Evolutionary conservation across 2,329 filamentous ascomycete species (phyloP).

Genomic region (Fusarium pininemorale): DNA sequence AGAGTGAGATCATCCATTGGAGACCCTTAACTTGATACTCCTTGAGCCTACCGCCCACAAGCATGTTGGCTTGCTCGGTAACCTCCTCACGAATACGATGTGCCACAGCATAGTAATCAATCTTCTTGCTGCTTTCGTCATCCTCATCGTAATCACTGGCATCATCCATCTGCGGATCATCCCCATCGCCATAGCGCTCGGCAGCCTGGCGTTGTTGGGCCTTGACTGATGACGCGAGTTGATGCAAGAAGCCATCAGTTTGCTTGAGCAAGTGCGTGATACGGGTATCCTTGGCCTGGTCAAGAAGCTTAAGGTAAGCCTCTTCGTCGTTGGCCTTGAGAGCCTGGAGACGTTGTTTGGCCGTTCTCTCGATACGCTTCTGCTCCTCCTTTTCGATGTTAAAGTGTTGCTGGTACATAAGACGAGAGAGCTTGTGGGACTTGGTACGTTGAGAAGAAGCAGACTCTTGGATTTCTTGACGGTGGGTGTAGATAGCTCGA

Average conservation of each 20-base stretch:
- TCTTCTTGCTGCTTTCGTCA: constrained; percentile 78
- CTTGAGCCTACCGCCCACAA: constrained; percentile 92
- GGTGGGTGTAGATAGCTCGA: constrained; percentile 84
- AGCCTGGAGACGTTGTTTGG: constrained; percentile 98
- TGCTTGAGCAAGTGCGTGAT: constrained; percentile 97
- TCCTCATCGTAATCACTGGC: constrained; percentile 74
- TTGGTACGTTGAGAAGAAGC: constrained; percentile 75
- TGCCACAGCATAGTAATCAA: constrained; percentile 98
- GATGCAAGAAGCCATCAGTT: constrained; percentile 96
- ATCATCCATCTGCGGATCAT: constrained; percentile 62
- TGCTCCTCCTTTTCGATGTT: constrained; percentile 99
- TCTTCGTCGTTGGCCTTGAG: constrained; percentile 99
- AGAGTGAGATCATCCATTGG: constrained; percentile 99
- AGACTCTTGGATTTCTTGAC: constrained; percentile 77
- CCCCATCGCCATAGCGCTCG: constrained; percentile 78
- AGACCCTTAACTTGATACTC: constrained; percentile 99
- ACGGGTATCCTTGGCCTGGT: constrained; percentile 98
- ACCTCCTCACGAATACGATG: constrained; percentile 96
- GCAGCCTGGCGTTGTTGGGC: constrained; percentile 87
- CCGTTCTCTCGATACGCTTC: constrained; percentile 95
- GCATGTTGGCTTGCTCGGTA: constrained; percentile 79
- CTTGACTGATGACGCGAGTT: constrained; percentile 94
- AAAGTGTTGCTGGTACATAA: constrained; percentile 90
- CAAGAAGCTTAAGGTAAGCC: constrained; percentile 96
- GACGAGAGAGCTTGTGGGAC: constrained; percentile 84